Base-by-base conservation (phyloP, 2,329 filamentous ascomycete genomes). In the Cercospora sp. region DNA sequence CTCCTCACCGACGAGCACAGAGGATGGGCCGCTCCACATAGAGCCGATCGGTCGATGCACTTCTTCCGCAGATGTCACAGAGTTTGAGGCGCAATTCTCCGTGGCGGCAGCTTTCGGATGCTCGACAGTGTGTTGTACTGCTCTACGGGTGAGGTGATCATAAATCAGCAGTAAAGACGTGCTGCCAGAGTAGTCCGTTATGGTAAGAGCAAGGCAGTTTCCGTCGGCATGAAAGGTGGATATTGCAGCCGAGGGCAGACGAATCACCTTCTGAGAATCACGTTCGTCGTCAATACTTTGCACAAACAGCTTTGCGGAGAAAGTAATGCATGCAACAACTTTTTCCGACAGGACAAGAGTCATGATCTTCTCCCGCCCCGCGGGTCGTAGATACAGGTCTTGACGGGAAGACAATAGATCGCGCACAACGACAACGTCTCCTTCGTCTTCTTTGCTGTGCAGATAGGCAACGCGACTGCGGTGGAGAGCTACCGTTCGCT, bases 401-500 rank as follows among this genome's bases (percentile, higher is more conserved):
- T 12, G 13, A 31, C 10, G 9, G 62, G 13, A 60, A 9, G 57
- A 48, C 13, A 67, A 10, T 16, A 74, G 65, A n/a, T 74, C 57
- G 10, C 55, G 70, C 10, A 74, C 36, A 6, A 71, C 55, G 16
- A 74, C 61, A 1, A 23, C 53, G 16, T 67, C 62, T 28, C 67
- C 48, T n/a, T 64, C 60, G 8, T 28, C 28, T 31, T 9, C 16
- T 23, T 55, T 13, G 31, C 53, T 65, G 31, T 66, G 62, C 8
- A 72, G 23, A 42, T 72, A 72, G 3, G 72, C 72, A 12, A 73
- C 33, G 28, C 53, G 42, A 31, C 59, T 64, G 13, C 70, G 67
- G 36, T 68, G 68, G 2, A 72, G 67, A 9, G 31, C 59, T 51
- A 62, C 64, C 5, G 51, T 33, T 12, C 64, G 57, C 48, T 59